Evolutionary conservation across 78 protist species (phyloP), one percentile per base, ranked within the genome.

Genomic region (Creolimax fragrantissima): DNA sequence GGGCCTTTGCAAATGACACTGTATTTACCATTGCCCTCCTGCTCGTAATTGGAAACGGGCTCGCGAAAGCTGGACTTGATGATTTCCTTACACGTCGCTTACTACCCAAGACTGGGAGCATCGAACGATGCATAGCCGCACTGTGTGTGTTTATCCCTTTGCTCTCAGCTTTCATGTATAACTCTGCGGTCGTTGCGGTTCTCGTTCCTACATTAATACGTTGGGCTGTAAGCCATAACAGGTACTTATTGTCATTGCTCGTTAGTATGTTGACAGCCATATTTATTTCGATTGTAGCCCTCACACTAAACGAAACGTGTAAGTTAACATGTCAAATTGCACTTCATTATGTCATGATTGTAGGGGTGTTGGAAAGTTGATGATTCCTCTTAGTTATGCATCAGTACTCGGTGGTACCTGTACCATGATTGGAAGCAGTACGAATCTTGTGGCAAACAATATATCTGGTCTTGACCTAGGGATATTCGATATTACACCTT

Each of bases 341-440:
- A n/a, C n/a, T 58, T 58, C 74, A 17, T 58, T 24, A 17, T 84
- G 24, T 24, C 88, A 84, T 24, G 24, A 32, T 45, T 24, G 7
- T n/a, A 24, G 89, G 32, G 89, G 83, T 35, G 81, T 24, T 11
- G 83, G 91, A 7, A 89, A 89, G 81, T 47, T 89, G 41, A 24
- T 89, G 32, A 89, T 89, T 11, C 91, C 91, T 24, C 83, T 89
- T 6, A 47, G 89, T 35, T 89, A 36, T 2, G 39, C 42, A 24
- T 36, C 47, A 6, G 83, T 42, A 7, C 35, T 89, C 41, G 91
- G 91, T 43, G 91, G 91, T 32, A 39, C 91, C 11, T 42, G 32
- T 32, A 89, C 91, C 11, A 89, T 42, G 67, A 89, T 89, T 11
- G 91, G 91, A 43, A 47, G 89, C 81, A 89, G 91, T 89, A 89